Evolutionary conservation across 2,329 filamentous ascomycete species (phyloP), one percentile per base, ranked within the genome.

Genomic region (Fusarium floridanum): DNA sequence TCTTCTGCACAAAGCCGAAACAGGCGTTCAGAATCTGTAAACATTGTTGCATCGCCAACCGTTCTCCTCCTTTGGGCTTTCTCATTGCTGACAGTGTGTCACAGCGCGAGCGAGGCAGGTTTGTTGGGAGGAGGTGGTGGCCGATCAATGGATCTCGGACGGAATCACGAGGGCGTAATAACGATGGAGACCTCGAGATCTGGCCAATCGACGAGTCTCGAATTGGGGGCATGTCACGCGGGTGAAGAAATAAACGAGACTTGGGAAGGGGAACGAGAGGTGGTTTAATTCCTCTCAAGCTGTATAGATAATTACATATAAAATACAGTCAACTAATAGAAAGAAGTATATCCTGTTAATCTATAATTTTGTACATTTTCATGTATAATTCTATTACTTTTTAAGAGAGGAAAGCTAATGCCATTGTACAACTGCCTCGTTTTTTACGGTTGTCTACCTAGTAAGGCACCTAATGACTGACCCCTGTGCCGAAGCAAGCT

Each of bases 131-230:
- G 29, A 10, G 24, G 37, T 11, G 29, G 63, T 32, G 24, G 37
- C 34, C 43, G 61, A 64, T 65, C 65, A 65, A 67, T 61, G 41
- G 34, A 69, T 62, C 55, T 37, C 24, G 50, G 37, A 59, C 24
- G 22, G 63, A 71, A 74, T 74, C 72, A 74, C 72, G 72, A 74
- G 72, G 72, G 61, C 64, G 61, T 20, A 14, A 32, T 20, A 61
- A 53, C 17, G 64, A 69, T 72, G 59, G 64, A 72, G 55, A 12
- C 56, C 64, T 60, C 50, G 74, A 59, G 59, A 45, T 69, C 71
- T 74, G 72, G 43, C 72, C 72, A 74, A 74, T 62, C 69, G 73
- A 66, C 59, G 61, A 43, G 53, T 65, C 37, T 75, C 12, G 59
- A 75, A 70, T 67, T 64, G 60, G 66, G 34, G 34, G 66, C 17